Evolutionary conservation across 2,329 filamentous ascomycete genomes (phyloP).

Genomic region (Colletotrichum sp.): DNA sequence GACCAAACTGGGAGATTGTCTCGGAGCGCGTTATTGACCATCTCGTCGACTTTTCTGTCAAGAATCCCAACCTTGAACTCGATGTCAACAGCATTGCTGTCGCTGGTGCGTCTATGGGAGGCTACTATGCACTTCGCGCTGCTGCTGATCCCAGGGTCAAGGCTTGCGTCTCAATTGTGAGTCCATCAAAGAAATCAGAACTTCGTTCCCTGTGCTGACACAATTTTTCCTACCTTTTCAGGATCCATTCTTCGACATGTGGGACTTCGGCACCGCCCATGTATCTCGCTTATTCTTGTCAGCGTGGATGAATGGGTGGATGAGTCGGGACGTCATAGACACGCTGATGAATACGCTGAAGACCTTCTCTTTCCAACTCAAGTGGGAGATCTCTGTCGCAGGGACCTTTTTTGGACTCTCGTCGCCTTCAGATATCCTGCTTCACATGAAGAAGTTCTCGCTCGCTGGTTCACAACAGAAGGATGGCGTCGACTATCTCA

Average conservation of each 20-base stretch:
- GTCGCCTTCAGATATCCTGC: slow-evolving; percentile 28
- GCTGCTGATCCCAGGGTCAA: slow-evolving; percentile 45
- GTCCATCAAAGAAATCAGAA: neutral
- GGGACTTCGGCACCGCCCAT: slow-evolving; percentile 28
- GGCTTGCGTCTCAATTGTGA: slow-evolving; percentile 43
- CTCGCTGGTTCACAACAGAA: neutral
- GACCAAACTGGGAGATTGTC: slow-evolving; percentile 44
- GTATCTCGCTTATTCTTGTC: slow-evolving; percentile 29
- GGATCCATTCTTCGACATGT: slow-evolving; percentile 39
- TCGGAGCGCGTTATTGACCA: slow-evolving; percentile 34
- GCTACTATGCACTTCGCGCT: slow-evolving; percentile 49
- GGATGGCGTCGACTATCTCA: slow-evolving; percentile 23
- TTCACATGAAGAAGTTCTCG: slow-evolving; percentile 22
- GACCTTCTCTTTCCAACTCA: slow-evolving; percentile 29
- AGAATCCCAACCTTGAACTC: slow-evolving; percentile 30
- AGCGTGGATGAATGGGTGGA: slow-evolving; percentile 25
- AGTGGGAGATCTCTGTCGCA: slow-evolving; percentile 32
- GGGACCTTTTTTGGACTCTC: slow-evolving; percentile 27
- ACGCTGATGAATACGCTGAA: slow-evolving; percentile 22
- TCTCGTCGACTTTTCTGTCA: slow-evolving; percentile 21
- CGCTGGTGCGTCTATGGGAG: slow-evolving; percentile 45
- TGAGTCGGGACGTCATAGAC: slow-evolving; percentile 30
- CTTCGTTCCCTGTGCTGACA: neutral
- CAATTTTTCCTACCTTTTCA: neutral
- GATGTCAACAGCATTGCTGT: slow-evolving; percentile 42